Conservation (phyloP, 2,329 filamentous ascomycete genomes). For the Achaetomium macrosporum region DNA sequence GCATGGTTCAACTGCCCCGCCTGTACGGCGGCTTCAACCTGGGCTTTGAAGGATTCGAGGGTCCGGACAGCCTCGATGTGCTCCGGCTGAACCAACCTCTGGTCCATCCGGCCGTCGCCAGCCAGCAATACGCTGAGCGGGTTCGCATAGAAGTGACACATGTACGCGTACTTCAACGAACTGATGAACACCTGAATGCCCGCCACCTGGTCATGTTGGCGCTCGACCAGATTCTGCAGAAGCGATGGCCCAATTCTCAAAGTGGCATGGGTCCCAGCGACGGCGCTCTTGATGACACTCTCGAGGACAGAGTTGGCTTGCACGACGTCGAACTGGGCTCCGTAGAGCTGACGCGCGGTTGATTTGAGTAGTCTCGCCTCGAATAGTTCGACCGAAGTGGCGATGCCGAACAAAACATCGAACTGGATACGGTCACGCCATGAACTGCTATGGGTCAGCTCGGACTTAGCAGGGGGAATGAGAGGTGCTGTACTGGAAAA, state of each 20-base stretch:
- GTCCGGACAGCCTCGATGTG: constrained; percentile 64
- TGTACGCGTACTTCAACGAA: constrained; percentile 73
- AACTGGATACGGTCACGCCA: constrained; percentile 76
- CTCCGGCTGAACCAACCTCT: constrained; percentile 45
- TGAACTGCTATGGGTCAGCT: constrained; percentile 28
- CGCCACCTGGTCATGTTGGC: constrained; percentile 71
- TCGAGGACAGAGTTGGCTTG: constrained; percentile 67
- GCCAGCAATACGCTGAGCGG: constrained; percentile 60
- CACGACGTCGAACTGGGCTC: constrained; percentile 70
- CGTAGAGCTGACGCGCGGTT: constrained; percentile 61
- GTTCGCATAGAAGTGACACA: constrained; percentile 82
- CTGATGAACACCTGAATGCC: constrained; percentile 67
- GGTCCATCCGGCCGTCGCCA: constrained; percentile 21
- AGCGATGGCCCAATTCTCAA: constrained; percentile 61
- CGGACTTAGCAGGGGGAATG: no score
- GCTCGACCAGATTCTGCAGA: constrained; percentile 57
- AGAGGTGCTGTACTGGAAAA: constrained; percentile 52
- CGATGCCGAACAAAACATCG: constrained; percentile 70
- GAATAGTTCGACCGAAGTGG: constrained; percentile 74
- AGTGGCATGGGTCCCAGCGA: constrained; percentile 51
- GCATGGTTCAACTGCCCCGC: constrained; percentile 39
- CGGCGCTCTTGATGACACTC: constrained; percentile 60
- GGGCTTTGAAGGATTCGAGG: constrained; percentile 60
- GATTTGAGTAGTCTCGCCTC: constrained; percentile 66
- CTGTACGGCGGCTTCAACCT: constrained; percentile 45